Evolutionary conservation across 1,139 yeast species (phyloP).

Genomic region (Entelexis sorbosivorans): DNA sequence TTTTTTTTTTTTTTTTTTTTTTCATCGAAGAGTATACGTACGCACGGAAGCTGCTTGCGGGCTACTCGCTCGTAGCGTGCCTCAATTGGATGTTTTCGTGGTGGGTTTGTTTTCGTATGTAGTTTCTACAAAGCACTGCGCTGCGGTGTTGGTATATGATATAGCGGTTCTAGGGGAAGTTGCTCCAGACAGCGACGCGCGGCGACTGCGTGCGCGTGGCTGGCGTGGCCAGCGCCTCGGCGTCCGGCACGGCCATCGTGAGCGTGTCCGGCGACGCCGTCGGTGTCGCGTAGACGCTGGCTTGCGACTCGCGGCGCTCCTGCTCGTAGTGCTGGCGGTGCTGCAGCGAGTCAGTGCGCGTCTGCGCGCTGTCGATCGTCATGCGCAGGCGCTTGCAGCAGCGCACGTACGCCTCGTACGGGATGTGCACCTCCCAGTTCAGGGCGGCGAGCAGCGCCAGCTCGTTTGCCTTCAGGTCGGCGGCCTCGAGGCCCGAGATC

Average conservation of each 20-base stretch:
- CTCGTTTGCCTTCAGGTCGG: constrained; percentile 46
- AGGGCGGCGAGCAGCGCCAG: constrained; percentile 42
- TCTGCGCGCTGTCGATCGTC: background rate
- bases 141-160: background rate
- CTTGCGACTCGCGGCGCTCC: background rate
- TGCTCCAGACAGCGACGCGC: background rate
- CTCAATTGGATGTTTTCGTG: too few species aligned
- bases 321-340: background rate
- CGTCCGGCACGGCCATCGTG: background rate
- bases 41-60: too few species aligned
- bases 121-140: background rate
- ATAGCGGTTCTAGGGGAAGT: background rate
- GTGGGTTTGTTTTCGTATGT: background rate
- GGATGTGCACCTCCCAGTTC: constrained; percentile 47
- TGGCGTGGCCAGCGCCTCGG: constrained; percentile 2
- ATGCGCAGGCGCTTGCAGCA: constrained; percentile 15
- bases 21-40: too few species aligned
- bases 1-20: too few species aligned
- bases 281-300: constrained; percentile 8
- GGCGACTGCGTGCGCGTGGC: background rate
- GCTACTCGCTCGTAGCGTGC: too few species aligned
- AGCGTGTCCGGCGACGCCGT: constrained; percentile 6
- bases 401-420: constrained; percentile 27
- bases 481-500: constrained; percentile 51
- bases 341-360: background rate